Evolutionary conservation across 139 green algal species (phyloP), one percentile per base, ranked within the genome.

Genomic region (Pedinophyceae sp.): DNA sequence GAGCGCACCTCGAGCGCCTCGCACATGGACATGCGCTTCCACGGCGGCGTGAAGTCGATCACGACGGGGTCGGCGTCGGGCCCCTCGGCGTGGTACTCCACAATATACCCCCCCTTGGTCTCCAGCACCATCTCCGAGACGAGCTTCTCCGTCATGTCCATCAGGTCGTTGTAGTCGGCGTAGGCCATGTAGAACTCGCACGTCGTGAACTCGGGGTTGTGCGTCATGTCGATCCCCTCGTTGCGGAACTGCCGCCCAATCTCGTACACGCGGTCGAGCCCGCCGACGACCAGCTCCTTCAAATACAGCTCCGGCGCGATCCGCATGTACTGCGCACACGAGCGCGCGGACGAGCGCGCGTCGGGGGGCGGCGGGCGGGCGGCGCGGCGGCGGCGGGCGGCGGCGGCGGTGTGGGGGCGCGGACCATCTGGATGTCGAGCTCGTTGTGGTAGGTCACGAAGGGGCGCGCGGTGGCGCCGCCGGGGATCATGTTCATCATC

Each of bases 191-290:
- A 99, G 65, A 97, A 97, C 70, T 99, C 92, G 61, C 81, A 91
- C 6, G 91, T 96, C 17, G 92, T 99, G 71, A 99, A 99, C 81
- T 99, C 92, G 13, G 92, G 92, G 72, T 99, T 99, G 83, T 99
- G 92, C n/a, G 92, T 99, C 52, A 97, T 64, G 75, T 99, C 92
- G 50, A 98, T 98, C 68, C 89, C 85, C 79, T 97, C 88, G 52
- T 95, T 95, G n/a, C 71, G 52, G 58, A 80, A 80, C 70, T 80
- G 71, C 28, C 69, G 65, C 25, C 71, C 71, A 38, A 80, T 80
- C 56, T 80, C 71, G 53, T 59, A 59, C 53, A 59, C 53, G 23
- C 88, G 80, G 58, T 99, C 92, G 50, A 98, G 63, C 48, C 92
- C 92, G 19, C 92, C 92, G 46, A 99, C 90, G 5, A 97, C 83